Evolutionary conservation across 305 asterid species (phyloP), one percentile per base, ranked within the genome.

Genomic region (Petunia hybrid): DNA sequence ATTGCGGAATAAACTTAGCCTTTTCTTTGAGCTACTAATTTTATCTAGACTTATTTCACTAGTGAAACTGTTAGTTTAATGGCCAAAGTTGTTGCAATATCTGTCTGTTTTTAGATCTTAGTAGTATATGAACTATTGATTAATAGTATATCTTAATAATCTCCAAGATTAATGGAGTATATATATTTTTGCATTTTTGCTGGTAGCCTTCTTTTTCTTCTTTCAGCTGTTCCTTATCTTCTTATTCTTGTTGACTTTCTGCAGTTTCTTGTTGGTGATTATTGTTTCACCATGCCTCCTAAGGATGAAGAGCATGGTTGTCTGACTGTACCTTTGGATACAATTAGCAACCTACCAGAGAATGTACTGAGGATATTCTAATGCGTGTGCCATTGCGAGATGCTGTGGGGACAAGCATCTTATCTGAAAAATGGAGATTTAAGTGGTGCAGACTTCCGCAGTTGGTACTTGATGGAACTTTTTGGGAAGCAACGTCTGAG

Each of bases 401-500:
- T 56, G 87, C 83, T 82, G 83, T 76, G n/a, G 79, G 83, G 80
- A 81, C 80, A 31, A 57, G 83, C 38, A 51, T 81, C 3, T 63
- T 71, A 16, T 69, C 80, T 4, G 41, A 35, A 2, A 39, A 57
- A 42, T 81, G 80, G 85, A 82, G 78, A 77, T 77, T 65, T 67
- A 62, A 42, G 35, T 82, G 82, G 85, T 36, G 45, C 6, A 41
- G 59, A 64, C 31, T 82, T 8, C 81, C 85, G n/a, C 14, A 77
- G 22, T 66, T 82, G 38, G 36, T 63, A 39, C 38, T 82, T 43
- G 78, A 67, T 35, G 66, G 40, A 4, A 36, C 31, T 31, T 45
- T 80, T n/a, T 46, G 66, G 55, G n/a, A 16, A 57, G n/a, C 79
- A 22, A 22, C 31, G 31, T 22, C 31, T 12, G 5, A 9, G 70